A percentile compares a stretch with the other conserved stretches of the same genome.
phyloP scores from a whole-genome alignment of 345 rosid species.

The Psidium friedrichsthalianum region DNA sequence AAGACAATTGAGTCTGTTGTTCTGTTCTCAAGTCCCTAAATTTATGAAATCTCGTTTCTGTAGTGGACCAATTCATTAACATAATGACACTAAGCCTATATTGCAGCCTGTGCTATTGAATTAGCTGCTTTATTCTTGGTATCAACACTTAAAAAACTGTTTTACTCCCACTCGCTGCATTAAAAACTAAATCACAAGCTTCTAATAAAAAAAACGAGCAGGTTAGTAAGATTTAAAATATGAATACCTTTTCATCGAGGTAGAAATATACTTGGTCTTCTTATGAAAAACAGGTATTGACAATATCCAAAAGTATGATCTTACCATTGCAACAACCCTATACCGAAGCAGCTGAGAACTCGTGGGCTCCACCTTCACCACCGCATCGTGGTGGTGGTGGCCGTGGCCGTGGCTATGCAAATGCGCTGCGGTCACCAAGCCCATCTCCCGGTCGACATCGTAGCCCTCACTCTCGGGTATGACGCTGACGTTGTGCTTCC shows the following conservation, averaged over 20 bases:
- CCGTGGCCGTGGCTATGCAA: not conserved
- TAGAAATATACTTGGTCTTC: not conserved
- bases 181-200: no score
- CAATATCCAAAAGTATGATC: not conserved
- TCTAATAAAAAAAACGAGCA: no score
- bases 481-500: constrained; percentile 3
- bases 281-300: not conserved
- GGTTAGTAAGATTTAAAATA: no score
- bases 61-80: no score
- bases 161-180: no score
- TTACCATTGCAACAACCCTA: not conserved
- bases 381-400: not conserved
- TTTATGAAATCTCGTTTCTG: no score
- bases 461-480: not conserved
- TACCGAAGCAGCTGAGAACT: not conserved
- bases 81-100: no score
- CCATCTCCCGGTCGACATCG: not conserved
- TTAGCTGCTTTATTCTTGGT: no score
- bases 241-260: not conserved
- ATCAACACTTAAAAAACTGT: no score
- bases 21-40: no score
- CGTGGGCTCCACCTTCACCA: not conserved
- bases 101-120: no score
- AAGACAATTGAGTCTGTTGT: no score
- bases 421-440: not conserved